Base-by-base conservation (phyloP, 345 rosid genomes). In the Eucalyptus microcorys region DNA sequence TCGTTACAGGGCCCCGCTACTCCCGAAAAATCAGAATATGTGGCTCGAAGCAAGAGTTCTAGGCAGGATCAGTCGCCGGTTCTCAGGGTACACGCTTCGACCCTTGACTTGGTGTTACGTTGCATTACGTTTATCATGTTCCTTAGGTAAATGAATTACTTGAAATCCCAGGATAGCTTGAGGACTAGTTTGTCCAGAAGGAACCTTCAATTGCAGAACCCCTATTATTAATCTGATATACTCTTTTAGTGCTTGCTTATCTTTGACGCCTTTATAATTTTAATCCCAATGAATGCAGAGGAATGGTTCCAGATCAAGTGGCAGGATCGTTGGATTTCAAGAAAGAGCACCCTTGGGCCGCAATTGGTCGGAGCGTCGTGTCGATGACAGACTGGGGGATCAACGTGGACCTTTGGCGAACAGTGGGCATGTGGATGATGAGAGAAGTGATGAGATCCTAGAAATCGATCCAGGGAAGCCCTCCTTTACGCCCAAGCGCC, bases 1-100 rank as follows among this genome's bases (percentile, higher is more conserved):
- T 76, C 1, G 24, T 76, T 80, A 37, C 91, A 98, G 99, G 97
- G 97, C 86, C 99, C 97, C 79, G 94, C 95, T 34, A 98, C 99
- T 43, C 97, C 97, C 11, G 97, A 97, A 90, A 97, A 98, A 79
- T 92, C 91, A 37, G 98, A 97, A 90, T 93, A 93, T 89, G 91
- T 91, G 1, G 90, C 91, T 89, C 93, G 95, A 59, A 91, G 91
- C 10, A 94, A 92, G 92, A 93, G 93, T 86, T 86, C 93, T 86
- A 97, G 95, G 49, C 89, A 89, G 85, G 93, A 92, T 52, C 95
- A 91, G 42, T 93, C 96, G 71, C 93, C 95, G 79, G 80, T 91
- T 85, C 92, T 92, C 16, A 95, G 94, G 97, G 99, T 97, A 93
- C 49, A 93, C 49, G 80, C 76, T 8, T 42, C 48, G 53, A 16